These are phyloP conservation scores for Pseudonitzschia pungens DNA, from an alignment of 108 stramenopile genomes.

Conservation along the genomic window DNA sequence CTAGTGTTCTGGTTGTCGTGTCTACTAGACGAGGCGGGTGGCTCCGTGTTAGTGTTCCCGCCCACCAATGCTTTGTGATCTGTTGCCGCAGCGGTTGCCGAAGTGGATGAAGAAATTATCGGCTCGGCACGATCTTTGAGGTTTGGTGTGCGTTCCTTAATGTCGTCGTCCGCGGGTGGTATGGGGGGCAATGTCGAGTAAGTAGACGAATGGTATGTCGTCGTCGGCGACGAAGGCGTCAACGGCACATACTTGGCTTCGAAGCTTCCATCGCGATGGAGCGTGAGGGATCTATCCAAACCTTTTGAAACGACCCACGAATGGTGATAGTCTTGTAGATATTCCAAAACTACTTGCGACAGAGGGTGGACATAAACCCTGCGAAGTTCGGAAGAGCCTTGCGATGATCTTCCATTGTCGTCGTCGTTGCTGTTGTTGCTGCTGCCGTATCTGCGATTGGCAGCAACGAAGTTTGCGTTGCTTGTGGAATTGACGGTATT, in stretches of 20 bases:
- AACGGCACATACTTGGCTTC: constrained; percentile 43
- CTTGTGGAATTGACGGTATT: background rate
- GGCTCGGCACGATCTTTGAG: background rate
- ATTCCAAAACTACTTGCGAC: constrained; percentile 75
- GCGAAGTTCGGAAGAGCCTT: background rate
- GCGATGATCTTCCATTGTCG: background rate
- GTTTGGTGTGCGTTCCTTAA: background rate
- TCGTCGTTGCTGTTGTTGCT: constrained; percentile 1
- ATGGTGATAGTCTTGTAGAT: constrained; percentile 57
- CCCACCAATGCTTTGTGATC: background rate
- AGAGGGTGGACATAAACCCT: constrained; percentile 73
- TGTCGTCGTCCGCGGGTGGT: background rate
- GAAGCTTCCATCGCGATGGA: constrained; percentile 77
- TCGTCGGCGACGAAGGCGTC: background rate
- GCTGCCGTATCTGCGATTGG: constrained; percentile 7
- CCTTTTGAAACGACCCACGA: constrained; percentile 54
- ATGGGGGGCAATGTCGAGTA: background rate
- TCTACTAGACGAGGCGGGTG: background rate
- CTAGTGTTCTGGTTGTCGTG: background rate
- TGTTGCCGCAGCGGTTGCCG: background rate
- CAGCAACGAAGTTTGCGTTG: background rate
- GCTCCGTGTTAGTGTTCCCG: background rate
- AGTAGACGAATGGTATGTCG: background rate
- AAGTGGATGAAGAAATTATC: background rate
- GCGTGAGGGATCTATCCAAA: constrained; percentile 48